Conservation (phyloP, 192 early-diverging fungal genomes). For the Coemansia sp. region DNA sequence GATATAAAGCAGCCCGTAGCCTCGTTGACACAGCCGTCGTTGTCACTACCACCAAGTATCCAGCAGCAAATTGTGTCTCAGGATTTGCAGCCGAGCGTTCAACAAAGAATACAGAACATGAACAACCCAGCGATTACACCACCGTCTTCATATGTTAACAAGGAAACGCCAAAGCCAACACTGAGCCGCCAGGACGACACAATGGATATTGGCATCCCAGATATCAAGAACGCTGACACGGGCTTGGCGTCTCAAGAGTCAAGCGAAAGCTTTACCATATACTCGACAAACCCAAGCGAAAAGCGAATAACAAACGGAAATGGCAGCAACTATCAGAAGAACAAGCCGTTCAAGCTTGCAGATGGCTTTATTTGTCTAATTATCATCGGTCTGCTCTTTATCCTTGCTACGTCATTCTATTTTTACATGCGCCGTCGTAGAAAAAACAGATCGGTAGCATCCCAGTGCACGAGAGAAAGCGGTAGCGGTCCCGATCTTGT, state of each 20-base stretch:
- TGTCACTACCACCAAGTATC: background rate
- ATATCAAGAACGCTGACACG: background rate
- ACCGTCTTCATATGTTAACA: background rate
- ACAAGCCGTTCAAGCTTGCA: constrained; percentile 17
- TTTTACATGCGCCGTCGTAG: constrained; percentile 35
- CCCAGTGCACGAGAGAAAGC: background rate
- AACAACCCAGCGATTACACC: background rate
- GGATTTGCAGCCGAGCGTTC: background rate
- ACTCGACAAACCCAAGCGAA: constrained; percentile 6
- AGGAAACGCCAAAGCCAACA: background rate
- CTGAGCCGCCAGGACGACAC: background rate
- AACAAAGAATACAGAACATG: background rate
- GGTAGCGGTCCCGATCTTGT: background rate
- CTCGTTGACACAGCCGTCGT: background rate
- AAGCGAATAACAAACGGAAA: constrained; percentile 7
- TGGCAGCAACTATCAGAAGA: background rate
- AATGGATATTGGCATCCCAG: background rate
- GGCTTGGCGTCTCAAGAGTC: background rate
- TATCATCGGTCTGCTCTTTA: constrained; percentile 27
- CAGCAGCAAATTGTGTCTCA: background rate
- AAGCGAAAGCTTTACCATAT: background rate
- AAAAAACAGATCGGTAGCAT: background rate
- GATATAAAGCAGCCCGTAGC: background rate
- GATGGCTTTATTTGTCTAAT: constrained; percentile 48
- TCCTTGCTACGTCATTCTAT: constrained; percentile 29